A percentile compares a stretch with the other conserved stretches of the same genome.
Conservation (phyloP, 495 filamentous ascomycete genomes). For the Penicillium flavigenum region DNA sequence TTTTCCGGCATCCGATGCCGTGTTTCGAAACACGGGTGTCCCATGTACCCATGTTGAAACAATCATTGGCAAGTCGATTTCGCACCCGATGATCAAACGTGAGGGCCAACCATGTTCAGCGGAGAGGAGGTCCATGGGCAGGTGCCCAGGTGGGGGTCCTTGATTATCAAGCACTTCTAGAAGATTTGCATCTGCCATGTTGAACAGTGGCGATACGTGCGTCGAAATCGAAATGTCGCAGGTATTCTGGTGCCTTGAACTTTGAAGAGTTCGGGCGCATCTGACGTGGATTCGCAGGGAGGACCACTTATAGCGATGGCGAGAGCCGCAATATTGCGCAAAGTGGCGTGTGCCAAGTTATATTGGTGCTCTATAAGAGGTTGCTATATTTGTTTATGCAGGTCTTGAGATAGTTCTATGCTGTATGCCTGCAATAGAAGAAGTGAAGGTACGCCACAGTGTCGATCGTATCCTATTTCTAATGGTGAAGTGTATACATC, state of each 20-base stretch:
- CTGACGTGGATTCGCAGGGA: conserved; percentile 6
- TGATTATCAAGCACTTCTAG: conserved; percentile 2
- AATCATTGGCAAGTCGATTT: conserved; percentile 6
- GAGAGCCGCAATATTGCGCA: neutral
- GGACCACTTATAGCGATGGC: neutral
- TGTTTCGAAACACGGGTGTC: neutral
- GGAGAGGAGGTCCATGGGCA: neutral
- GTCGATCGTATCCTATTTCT: neutral
- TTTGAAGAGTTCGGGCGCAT: neutral
- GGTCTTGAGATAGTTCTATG: neutral
- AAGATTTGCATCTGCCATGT: conserved; percentile 5
- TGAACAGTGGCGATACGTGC: neutral
- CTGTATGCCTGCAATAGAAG: neutral
- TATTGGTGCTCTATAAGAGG: neutral
- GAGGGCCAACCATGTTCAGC: neutral
- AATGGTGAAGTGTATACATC: neutral
- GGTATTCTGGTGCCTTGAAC: neutral
- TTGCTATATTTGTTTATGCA: conserved; percentile 7
- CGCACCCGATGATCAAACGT: conserved; percentile 4
- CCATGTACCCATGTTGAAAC: neutral
- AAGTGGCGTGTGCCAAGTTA: conserved; percentile 3
- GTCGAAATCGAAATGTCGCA: neutral
- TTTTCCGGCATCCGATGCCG: neutral
- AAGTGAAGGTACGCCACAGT: neutral
- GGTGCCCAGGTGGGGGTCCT: neutral